A percentile compares a stretch with the other conserved stretches of the same genome.
Evolutionary conservation across 805 yeast species (phyloP).

Genomic region (Candida silvicultrix): DNA sequence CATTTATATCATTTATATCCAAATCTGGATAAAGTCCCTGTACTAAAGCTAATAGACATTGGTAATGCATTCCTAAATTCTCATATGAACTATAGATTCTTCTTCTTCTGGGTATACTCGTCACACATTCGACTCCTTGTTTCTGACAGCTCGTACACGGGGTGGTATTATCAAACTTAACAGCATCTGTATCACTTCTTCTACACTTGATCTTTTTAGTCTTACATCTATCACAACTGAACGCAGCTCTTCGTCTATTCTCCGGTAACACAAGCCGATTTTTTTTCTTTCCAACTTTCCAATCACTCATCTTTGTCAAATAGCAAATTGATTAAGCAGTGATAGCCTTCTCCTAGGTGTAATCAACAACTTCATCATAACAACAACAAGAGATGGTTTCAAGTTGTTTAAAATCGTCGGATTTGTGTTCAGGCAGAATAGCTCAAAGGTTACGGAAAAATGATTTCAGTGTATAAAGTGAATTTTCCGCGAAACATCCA

Average conservation of each 20-base stretch:
- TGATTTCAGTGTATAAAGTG: no score
- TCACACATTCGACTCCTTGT: constrained; percentile 32
- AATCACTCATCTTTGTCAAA: neutral
- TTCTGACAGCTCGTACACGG: constrained; percentile 34
- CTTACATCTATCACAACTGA: constrained; percentile 41
- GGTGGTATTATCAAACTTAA: constrained; percentile 28
- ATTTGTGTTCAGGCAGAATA: no score
- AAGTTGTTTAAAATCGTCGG: neutral
- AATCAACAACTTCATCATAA: no score
- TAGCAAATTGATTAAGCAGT: no score
- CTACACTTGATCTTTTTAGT: constrained; percentile 36
- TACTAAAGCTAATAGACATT: constrained; percentile 31
- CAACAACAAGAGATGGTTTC: neutral
- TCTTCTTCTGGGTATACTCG: constrained; percentile 36
- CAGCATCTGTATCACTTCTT: constrained; percentile 25
- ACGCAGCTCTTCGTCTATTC: constrained; percentile 34
- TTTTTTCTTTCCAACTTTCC: constrained; percentile 14
- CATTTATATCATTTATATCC: constrained; percentile 37
- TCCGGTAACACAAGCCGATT: constrained; percentile 32
- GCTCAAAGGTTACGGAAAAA: no score
- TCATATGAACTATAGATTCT: constrained; percentile 36
- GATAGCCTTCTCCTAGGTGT: no score
- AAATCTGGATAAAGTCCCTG: constrained; percentile 37
- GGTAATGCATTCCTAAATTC: constrained; percentile 37
- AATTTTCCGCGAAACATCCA: no score